These are phyloP conservation scores for Sarcocystis neurona DNA, from an alignment of 169 alveolate genomes.

Conservation along the genomic window DNA sequence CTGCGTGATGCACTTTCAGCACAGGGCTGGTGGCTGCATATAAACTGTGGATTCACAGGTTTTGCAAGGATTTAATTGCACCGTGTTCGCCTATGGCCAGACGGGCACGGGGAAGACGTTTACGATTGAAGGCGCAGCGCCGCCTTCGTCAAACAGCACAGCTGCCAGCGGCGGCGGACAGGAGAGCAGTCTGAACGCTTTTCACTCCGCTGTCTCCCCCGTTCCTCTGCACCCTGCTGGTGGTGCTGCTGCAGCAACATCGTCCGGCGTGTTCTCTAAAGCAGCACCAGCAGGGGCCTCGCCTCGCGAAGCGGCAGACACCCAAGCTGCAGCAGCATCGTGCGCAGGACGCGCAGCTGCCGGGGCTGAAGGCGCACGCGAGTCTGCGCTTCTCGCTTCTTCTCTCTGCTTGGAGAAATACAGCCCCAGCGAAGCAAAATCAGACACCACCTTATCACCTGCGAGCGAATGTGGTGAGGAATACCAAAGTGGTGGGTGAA, in stretches of 20 bases:
- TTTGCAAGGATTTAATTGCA: conserved; percentile 84
- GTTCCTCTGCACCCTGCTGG: not conserved
- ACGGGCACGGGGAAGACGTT: conserved; percentile 65
- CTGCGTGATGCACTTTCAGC: too few relatives aligned
- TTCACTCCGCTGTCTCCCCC: not conserved
- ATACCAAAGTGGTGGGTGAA: too few relatives aligned
- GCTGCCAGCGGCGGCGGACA: not conserved
- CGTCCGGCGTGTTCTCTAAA: not conserved
- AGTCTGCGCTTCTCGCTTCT: too few relatives aligned
- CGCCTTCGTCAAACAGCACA: not conserved
- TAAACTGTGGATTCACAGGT: too few relatives aligned
- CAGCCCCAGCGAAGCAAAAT: too few relatives aligned
- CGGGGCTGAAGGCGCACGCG: too few relatives aligned
- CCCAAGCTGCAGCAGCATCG: conserved; percentile 24
- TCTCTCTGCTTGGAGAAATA: too few relatives aligned
- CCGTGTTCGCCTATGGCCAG: conserved; percentile 59
- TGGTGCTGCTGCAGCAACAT: not conserved
- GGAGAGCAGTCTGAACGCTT: not conserved
- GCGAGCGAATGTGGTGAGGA: too few relatives aligned
- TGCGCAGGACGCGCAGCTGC: not conserved
- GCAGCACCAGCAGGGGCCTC: not conserved
- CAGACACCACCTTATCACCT: too few relatives aligned
- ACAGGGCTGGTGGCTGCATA: too few relatives aligned
- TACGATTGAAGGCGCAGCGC: conserved; percentile 49
- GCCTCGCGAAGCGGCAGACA: not conserved